Evolutionary conservation across 805 yeast genomes (phyloP), one percentile per base, ranked within the genome.

Genomic region (Kurtzmaniella cleridarum): DNA sequence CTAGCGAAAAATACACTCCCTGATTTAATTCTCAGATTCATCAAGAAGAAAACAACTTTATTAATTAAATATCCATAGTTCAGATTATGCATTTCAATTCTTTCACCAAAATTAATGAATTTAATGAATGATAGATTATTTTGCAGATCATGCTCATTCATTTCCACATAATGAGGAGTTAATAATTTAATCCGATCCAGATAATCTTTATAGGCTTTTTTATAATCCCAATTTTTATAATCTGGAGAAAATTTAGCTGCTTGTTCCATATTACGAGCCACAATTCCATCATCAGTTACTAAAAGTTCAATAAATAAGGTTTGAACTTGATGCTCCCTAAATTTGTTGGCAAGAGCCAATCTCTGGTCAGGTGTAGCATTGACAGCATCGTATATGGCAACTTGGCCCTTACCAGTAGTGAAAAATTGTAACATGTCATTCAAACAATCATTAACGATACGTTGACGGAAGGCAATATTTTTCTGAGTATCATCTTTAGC

Each of bases 1-100:
- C 95, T 69, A 1, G 98, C 96, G 65, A 93, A 89, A 59, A 80
- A 93, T n/a, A 93, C 87, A 23, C 90, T 79, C 0, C 98, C 97
- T 37, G 78, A 72, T 57, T 88, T 87, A 53, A 88, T 84, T 48
- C 91, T 77, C 10, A 93, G 74, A 64, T 93, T 93, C 88, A 93
- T 86, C 57, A 93, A 69, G 60, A 87, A 93, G 59, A 87, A 88
- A 18, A 93, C 89, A 36, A 93, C 93, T 54, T 93, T 84, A 57
- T 91, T 88, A 43, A 88, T 80, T 58, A 93, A 71, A 59, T 91
- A 93, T 13, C 96, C 97, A 52, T 87, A 78, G 47, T 84, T 83
- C 30, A 90, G 80, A 54, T 85, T 79, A 62, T 87, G 84, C 42
- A 90, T 75, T 33, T 84, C 79, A 41, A 91, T 72, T 46, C 84